These are phyloP conservation scores for Scheffersomyces coipomensis DNA, from an alignment of 805 yeast species.

Conservation along the genomic window DNA sequence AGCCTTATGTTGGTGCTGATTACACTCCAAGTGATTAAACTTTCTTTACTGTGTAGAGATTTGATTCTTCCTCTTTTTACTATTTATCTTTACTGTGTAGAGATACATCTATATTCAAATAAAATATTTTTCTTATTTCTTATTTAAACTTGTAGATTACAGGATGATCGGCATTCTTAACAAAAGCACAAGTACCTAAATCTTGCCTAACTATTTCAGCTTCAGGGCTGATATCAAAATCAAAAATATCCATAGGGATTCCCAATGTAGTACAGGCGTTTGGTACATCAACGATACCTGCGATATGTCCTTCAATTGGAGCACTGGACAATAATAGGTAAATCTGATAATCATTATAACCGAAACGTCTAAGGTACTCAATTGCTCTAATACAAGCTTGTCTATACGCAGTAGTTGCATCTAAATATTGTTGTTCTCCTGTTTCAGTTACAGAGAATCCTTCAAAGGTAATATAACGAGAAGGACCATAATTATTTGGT, in stretches of 20 bases:
- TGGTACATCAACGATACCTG: slow-evolving; percentile 53
- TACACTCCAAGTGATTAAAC: not conserved
- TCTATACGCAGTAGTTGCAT: slow-evolving; percentile 50
- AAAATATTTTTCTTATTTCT: not conserved
- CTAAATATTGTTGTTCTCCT: slow-evolving; percentile 45
- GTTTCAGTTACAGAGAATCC: slow-evolving; percentile 52
- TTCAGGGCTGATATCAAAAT: slow-evolving; percentile 46
- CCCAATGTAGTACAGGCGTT: slow-evolving; percentile 53
- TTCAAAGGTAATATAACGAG: slow-evolving; percentile 50
- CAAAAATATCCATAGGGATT: slow-evolving; percentile 51
- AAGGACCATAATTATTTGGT: slow-evolving; percentile 47
- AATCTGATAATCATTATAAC: slow-evolving; percentile 51
- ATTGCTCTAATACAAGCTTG: slow-evolving; percentile 50
- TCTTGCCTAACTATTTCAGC: slow-evolving; percentile 20
- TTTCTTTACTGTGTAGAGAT: no score
- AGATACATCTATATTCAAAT: not conserved
- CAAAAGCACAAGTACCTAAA: slow-evolving; percentile 41
- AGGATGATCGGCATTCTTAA: slow-evolving; percentile 11
- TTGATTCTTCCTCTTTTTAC: no score
- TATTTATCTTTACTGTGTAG: no score
- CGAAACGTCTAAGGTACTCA: slow-evolving; percentile 48
- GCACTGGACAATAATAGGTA: slow-evolving; percentile 45
- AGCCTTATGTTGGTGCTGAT: slow-evolving; percentile 7
- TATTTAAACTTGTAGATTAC: slow-evolving; percentile 10
- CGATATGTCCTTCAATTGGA: slow-evolving; percentile 52